These are phyloP conservation scores for Podospora pseudocomata DNA, from an alignment of 495 filamentous ascomycete genomes.

Conservation along the genomic window DNA sequence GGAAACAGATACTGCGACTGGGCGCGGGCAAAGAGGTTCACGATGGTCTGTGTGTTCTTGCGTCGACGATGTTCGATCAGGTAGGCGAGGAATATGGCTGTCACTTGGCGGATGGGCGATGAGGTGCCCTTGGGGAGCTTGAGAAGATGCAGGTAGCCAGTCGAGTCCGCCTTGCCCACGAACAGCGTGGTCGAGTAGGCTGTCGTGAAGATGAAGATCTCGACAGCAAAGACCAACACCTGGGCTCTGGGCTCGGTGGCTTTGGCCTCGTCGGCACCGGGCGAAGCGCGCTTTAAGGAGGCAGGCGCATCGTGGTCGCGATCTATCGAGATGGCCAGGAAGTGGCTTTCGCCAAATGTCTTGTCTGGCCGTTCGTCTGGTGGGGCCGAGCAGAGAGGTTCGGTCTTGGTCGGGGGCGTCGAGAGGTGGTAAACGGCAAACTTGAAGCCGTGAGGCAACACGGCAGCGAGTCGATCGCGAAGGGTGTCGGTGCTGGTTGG, in stretches of 20 bases:
- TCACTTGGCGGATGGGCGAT: slow-evolving; percentile 70
- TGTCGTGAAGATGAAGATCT: slow-evolving; percentile 68
- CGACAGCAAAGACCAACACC: slow-evolving; percentile 50
- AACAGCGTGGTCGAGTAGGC: slow-evolving; percentile 80
- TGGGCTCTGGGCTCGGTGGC: slow-evolving; percentile 11
- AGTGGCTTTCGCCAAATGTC: slow-evolving; percentile 87
- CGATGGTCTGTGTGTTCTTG: slow-evolving; percentile 65
- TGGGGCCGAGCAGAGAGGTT: slow-evolving; percentile 74
- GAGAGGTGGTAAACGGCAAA: slow-evolving; percentile 84
- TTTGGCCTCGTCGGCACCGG: slow-evolving; percentile 30
- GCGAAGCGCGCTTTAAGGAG: slow-evolving; percentile 26
- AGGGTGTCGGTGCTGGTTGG: slow-evolving; percentile 25
- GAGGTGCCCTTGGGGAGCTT: slow-evolving; percentile 55
- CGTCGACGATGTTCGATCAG: slow-evolving; percentile 64
- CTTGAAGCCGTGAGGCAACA: slow-evolving; percentile 64
- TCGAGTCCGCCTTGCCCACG: slow-evolving; percentile 95
- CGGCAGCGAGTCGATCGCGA: slow-evolving; percentile 57
- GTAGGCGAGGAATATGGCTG: slow-evolving; percentile 69
- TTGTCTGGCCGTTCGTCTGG: slow-evolving; percentile 62
- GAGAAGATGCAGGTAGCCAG: slow-evolving; percentile 73
- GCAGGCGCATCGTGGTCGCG: slow-evolving; percentile 5
- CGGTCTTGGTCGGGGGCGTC: slow-evolving; percentile 69
- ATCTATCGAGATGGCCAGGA: slow-evolving; percentile 68
- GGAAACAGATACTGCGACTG: slow-evolving; percentile 96
- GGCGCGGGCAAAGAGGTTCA: slow-evolving; percentile 88